phyloP scores from a whole-genome alignment of 73 alveolate genomes.

The Stentor roeselii region DNA sequence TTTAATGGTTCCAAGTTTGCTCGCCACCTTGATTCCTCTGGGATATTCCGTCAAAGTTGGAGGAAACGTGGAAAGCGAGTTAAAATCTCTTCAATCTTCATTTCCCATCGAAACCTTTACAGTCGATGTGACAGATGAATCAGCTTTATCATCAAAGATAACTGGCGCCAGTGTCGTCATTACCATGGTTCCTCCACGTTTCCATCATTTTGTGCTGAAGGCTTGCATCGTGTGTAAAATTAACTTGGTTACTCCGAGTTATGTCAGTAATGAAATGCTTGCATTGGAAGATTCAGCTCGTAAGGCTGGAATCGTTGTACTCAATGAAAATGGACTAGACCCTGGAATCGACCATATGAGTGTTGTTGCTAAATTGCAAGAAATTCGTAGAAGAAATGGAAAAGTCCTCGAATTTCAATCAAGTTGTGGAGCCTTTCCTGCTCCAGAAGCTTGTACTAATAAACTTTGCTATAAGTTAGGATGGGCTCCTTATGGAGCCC shows the following conservation, averaged over 20 bases:
- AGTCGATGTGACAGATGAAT: not conserved
- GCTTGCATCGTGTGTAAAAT: conserved; percentile 46
- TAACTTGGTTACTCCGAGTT: conserved; percentile 55
- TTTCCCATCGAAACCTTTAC: not conserved
- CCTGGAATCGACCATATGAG: conserved; percentile 76
- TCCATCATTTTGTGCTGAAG: conserved; percentile 49
- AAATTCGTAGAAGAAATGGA: conserved; percentile 43
- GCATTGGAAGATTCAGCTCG: conserved; percentile 44
- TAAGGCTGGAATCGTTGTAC: conserved; percentile 54
- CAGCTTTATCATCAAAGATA: not conserved
- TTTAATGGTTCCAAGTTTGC: conserved; percentile 10
- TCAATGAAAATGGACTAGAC: conserved; percentile 62
- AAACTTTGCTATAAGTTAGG: conserved; percentile 59
- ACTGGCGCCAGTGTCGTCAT: conserved; percentile 37
- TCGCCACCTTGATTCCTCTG: not conserved
- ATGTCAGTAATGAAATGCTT: conserved; percentile 50
- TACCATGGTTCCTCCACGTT: conserved; percentile 62
- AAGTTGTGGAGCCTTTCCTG: conserved; percentile 77
- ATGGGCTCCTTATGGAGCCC: conserved; percentile 74
- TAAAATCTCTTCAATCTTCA: not conserved
- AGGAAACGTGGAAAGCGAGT: not conserved
- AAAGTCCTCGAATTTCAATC: conserved; percentile 51
- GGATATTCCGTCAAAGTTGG: not conserved
- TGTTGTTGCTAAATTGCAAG: conserved; percentile 50
- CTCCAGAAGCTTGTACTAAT: conserved; percentile 62